Conservation (phyloP, 2,329 filamentous ascomycete genomes). For the Hypoxylon rubiginosum region DNA sequence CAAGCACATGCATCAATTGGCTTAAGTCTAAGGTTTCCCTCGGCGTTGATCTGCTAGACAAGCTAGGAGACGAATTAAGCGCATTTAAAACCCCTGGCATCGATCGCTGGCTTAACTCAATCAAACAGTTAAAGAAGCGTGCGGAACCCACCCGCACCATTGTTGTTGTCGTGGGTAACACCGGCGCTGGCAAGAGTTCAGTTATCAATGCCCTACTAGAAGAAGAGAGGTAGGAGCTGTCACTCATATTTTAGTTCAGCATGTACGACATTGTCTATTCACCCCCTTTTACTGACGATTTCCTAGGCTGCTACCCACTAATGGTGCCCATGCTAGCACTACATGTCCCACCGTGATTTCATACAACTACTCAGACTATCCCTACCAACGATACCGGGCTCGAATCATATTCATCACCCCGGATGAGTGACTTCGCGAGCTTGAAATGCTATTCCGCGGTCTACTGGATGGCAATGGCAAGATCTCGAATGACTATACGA, state of each 20-base stretch:
- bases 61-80: constrained; percentile 31
- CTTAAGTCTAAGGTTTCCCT: constrained; percentile 44
- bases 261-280: background rate
- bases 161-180: constrained; percentile 72
- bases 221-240: constrained; percentile 61
- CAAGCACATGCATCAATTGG: too few relatives aligned
- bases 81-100: constrained; percentile 13
- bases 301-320: constrained; percentile 43
- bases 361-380: constrained; percentile 48
- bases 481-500: constrained; percentile 40
- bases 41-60: constrained; percentile 37
- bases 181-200: constrained; percentile 72
- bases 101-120: constrained; percentile 55
- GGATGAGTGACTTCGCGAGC: constrained; percentile 46
- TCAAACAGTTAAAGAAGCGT: constrained; percentile 57
- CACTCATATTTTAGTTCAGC: background rate
- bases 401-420: constrained; percentile 49
- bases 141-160: constrained; percentile 57
- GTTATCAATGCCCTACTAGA: constrained; percentile 74
- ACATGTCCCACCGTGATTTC: constrained; percentile 48
- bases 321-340: constrained; percentile 49
- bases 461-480: constrained; percentile 44
- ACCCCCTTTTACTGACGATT: constrained; percentile 7
- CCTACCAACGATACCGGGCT: constrained; percentile 44
- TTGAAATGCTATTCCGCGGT: constrained; percentile 44